Conservation (phyloP, 2,329 filamentous ascomycete species). For the Ceratocystis variospora region DNA sequence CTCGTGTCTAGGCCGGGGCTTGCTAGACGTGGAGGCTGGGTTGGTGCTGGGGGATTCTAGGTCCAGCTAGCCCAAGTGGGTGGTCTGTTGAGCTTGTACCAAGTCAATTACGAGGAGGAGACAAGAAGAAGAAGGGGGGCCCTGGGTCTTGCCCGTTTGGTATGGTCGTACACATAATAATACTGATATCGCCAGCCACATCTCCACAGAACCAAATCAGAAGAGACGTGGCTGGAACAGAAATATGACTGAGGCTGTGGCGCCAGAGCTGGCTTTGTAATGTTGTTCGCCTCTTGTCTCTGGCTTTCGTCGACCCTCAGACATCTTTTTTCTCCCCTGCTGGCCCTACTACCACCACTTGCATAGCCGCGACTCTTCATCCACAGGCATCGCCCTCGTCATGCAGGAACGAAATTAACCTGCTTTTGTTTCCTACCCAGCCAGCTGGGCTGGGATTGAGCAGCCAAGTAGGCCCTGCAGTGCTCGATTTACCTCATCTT, state of each 20-base stretch:
- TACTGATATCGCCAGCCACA: not conserved
- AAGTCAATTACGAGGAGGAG: too few relatives aligned
- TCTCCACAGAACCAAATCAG: not conserved
- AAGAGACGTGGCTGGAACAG: not conserved
- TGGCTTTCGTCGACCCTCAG: not conserved
- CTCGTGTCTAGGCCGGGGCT: too few relatives aligned
- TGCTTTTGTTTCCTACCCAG: not conserved
- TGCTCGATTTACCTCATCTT: not conserved
- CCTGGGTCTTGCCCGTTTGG: not conserved
- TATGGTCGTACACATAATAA: not conserved
- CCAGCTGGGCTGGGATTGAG: not conserved
- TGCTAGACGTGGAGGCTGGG: too few relatives aligned
- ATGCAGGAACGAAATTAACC: constrained; percentile 7
- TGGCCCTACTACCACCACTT: too few relatives aligned
- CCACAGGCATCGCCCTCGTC: not conserved
- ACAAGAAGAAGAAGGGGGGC: too few relatives aligned
- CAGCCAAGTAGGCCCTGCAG: not conserved
- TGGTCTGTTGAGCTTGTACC: too few relatives aligned
- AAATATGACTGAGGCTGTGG: not conserved
- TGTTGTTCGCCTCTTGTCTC: not conserved
- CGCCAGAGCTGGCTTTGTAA: not conserved
- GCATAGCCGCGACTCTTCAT: too few relatives aligned
- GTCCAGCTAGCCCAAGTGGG: too few relatives aligned
- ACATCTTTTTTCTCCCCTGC: not conserved
- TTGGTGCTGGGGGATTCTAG: too few relatives aligned